These are phyloP conservation scores for Eutrema salsugineum DNA, from an alignment of 441 rosid genomes.

Conservation along the genomic window DNA sequence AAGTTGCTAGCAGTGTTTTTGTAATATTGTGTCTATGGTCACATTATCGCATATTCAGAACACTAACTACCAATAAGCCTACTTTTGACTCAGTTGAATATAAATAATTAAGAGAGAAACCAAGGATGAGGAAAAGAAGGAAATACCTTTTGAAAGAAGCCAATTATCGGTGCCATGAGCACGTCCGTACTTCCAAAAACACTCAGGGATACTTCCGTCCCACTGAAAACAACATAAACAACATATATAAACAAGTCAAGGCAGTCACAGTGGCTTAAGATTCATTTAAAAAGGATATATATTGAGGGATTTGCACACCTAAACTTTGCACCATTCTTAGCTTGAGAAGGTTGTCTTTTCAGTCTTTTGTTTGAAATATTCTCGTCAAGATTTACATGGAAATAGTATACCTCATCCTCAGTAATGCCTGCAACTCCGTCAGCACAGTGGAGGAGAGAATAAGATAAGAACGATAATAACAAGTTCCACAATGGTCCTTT, in stretches of 20 bases:
- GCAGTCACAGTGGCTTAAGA: background rate
- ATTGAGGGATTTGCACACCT: slow-evolving; percentile 40
- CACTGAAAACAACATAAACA: slow-evolving; percentile 41
- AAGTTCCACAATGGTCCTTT: background rate
- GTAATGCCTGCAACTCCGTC: slow-evolving; percentile 41
- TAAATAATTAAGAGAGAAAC: background rate
- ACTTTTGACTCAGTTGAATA: background rate
- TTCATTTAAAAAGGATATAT: background rate
- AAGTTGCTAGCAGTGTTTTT: background rate
- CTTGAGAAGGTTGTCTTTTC: slow-evolving; percentile 58
- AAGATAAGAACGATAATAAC: background rate
- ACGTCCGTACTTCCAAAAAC: slow-evolving; percentile 45
- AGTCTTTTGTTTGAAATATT: slow-evolving; percentile 35
- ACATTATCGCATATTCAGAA: background rate
- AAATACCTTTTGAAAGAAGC: slow-evolving; percentile 66
- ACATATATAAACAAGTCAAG: background rate
- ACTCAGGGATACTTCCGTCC: slow-evolving; percentile 64
- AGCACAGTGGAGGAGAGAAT: background rate
- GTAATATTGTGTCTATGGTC: background rate
- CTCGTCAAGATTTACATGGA: slow-evolving; percentile 57
- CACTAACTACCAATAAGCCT: background rate
- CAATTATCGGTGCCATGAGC: slow-evolving; percentile 38
- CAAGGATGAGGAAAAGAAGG: background rate
- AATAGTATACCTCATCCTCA: slow-evolving; percentile 56
- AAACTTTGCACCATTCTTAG: slow-evolving; percentile 71